These are phyloP conservation scores for Xanthoconium purpureum DNA, from an alignment of 768 basidiomycete genomes.

Conservation along the genomic window DNA sequence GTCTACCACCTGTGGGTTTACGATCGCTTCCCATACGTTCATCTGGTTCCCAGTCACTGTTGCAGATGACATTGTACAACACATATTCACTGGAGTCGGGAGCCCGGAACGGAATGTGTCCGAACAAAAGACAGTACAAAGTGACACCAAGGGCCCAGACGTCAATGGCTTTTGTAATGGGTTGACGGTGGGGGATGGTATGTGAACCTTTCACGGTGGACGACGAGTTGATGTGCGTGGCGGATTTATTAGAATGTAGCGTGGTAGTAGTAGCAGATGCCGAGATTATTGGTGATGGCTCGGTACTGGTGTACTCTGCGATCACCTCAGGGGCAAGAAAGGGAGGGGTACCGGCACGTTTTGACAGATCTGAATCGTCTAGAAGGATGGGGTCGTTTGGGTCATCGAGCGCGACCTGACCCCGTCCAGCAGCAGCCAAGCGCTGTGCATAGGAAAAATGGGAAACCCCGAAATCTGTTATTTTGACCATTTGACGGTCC, in stretches of 20 bases:
- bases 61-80: constrained; percentile 77
- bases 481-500: constrained; percentile 88
- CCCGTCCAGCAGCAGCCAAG: constrained; percentile 57
- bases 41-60: constrained; percentile 67
- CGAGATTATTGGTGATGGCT: constrained; percentile 33
- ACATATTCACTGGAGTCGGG: constrained; percentile 62
- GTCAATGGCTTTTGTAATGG: constrained; percentile 91
- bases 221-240: constrained; percentile 29
- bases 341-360: constrained; percentile 91
- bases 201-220: constrained; percentile 29
- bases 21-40: constrained; percentile 70
- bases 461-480: constrained; percentile 97
- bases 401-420: constrained; percentile 37
- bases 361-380: constrained; percentile 83
- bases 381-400: constrained; percentile 62
- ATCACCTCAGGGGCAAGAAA: constrained; percentile 97
- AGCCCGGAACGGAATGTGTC: constrained; percentile 72
- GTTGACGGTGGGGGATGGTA: constrained; percentile 35
- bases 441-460: constrained; percentile 91
- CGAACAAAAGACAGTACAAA: constrained; percentile 91
- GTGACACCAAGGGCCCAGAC: constrained; percentile 98
- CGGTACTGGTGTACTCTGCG: constrained; percentile 51
- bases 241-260: constrained; percentile 29
- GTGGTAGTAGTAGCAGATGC: constrained; percentile 32
- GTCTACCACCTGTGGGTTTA: constrained; percentile 62